phyloP scores from a whole-genome alignment of 441 rosid genomes.

The Arabidopsis hybrid region DNA sequence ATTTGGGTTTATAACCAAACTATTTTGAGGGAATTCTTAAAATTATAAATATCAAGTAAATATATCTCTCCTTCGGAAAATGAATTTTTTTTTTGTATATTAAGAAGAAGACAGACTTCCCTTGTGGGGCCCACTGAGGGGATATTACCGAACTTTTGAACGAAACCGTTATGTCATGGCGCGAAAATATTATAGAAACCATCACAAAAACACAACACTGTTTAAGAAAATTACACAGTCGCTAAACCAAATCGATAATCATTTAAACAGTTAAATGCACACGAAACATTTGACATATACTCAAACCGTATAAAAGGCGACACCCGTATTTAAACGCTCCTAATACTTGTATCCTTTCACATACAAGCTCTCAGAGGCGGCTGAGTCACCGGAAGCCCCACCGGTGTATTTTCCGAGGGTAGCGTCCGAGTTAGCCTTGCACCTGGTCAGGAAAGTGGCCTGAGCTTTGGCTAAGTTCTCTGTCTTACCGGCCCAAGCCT shows the following conservation, averaged over 20 bases:
- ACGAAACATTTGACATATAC: slow-evolving; percentile 15
- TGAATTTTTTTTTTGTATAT: neutral
- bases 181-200: slow-evolving; percentile 20
- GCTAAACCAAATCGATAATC: slow-evolving; percentile 24
- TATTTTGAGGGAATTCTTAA: neutral
- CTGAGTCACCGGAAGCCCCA: slow-evolving; percentile 62
- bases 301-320: slow-evolving; percentile 12
- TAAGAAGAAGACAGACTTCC: neutral
- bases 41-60: neutral
- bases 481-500: slow-evolving; percentile 87
- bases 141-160: slow-evolving; percentile 41
- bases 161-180: slow-evolving; percentile 35
- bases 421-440: slow-evolving; percentile 89
- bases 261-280: slow-evolving; percentile 21
- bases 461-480: slow-evolving; percentile 78
- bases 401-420: slow-evolving; percentile 77
- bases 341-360: slow-evolving; percentile 90
- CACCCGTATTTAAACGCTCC: neutral
- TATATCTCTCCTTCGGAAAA: neutral
- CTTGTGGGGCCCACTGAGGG: slow-evolving; percentile 22
- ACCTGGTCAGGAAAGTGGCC: slow-evolving; percentile 67
- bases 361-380: slow-evolving; percentile 84
- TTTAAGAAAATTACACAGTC: slow-evolving; percentile 11
- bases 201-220: slow-evolving; percentile 2
- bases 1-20: neutral